Evolutionary conservation across 2,329 filamentous ascomycete genomes (phyloP).

Genomic region (Colletotrichum nymphaeae): DNA sequence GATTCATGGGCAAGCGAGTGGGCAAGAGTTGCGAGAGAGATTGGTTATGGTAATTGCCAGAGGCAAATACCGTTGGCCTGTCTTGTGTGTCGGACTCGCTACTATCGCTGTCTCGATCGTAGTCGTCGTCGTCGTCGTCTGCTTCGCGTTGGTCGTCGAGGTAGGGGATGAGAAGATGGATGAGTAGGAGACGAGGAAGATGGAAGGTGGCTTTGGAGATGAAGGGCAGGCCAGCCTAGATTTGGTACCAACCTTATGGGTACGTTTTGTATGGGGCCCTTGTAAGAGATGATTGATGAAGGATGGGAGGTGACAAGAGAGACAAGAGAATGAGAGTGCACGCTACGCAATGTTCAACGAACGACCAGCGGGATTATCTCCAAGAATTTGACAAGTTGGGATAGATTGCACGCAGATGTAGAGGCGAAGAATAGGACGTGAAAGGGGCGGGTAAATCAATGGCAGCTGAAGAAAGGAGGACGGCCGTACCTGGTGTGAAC

Average conservation of each 20-base stretch:
- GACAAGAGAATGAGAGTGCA: not conserved
- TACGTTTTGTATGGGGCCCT: not conserved
- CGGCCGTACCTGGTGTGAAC: not conserved
- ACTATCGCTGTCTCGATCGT: not conserved
- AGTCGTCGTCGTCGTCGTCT: not conserved
- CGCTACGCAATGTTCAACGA: slow-evolving; percentile 4
- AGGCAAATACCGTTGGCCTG: not conserved
- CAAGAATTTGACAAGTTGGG: slow-evolving; percentile 11
- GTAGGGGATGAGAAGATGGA: not conserved
- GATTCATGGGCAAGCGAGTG: slow-evolving; percentile 33
- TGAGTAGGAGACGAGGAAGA: not conserved
- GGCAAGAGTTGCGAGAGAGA: not conserved
- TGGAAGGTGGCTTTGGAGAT: not conserved
- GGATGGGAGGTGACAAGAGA: not conserved
- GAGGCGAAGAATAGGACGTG: slow-evolving; percentile 8
- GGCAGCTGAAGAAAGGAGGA: slow-evolving; percentile 12
- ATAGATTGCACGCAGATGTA: slow-evolving; percentile 29
- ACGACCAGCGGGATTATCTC: slow-evolving; percentile 22
- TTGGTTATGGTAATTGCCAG: slow-evolving; percentile 5
- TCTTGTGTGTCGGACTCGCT: not conserved
- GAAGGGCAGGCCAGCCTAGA: slow-evolving; percentile 8
- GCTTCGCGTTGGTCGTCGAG: not conserved
- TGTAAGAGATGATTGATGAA: slow-evolving; percentile 4
- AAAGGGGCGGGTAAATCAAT: slow-evolving; percentile 9
- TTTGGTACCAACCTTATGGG: not conserved